Percentiles rank a stretch among this genome's conserved stretches.
Conservation (phyloP, 2,329 filamentous ascomycete genomes). For the Zarea fungicola region DNA sequence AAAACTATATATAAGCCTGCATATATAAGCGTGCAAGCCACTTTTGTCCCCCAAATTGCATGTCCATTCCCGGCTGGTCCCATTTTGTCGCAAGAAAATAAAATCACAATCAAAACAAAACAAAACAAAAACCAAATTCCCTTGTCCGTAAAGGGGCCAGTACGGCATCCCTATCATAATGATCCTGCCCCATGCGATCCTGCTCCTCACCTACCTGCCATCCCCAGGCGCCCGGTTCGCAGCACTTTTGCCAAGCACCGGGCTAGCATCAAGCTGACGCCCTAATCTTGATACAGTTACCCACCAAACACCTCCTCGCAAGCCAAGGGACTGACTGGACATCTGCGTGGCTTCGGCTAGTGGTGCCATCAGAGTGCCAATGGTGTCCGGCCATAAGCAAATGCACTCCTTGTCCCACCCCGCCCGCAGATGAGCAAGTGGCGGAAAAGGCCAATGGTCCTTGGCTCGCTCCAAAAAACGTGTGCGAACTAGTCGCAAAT, state of each 20-base stretch:
- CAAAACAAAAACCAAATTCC: background rate
- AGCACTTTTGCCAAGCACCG: background rate
- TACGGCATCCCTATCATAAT: background rate
- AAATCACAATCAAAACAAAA: too few relatives aligned
- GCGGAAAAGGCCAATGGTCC: too few relatives aligned
- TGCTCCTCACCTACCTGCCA: background rate
- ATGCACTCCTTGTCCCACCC: background rate
- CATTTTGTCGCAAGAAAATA: too few relatives aligned
- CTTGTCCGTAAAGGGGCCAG: background rate
- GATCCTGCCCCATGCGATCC: background rate
- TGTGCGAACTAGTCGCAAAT: background rate
- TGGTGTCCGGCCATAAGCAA: background rate
- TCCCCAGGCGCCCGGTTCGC: conserved; percentile 7
- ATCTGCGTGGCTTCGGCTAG: too few relatives aligned
- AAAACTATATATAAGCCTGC: background rate
- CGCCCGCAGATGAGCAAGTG: too few relatives aligned
- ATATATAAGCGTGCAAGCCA: too few relatives aligned
- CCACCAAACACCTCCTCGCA: background rate
- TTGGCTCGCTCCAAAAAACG: too few relatives aligned
- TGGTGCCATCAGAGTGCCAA: too few relatives aligned
- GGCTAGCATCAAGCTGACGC: background rate
- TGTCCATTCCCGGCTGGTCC: too few relatives aligned
- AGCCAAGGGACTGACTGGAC: too few relatives aligned
- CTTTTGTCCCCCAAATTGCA: too few relatives aligned
- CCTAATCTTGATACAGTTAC: background rate